Conservation (phyloP, 108 stramenopile genomes). For the Mayamaea pseudoterrestris region DNA sequence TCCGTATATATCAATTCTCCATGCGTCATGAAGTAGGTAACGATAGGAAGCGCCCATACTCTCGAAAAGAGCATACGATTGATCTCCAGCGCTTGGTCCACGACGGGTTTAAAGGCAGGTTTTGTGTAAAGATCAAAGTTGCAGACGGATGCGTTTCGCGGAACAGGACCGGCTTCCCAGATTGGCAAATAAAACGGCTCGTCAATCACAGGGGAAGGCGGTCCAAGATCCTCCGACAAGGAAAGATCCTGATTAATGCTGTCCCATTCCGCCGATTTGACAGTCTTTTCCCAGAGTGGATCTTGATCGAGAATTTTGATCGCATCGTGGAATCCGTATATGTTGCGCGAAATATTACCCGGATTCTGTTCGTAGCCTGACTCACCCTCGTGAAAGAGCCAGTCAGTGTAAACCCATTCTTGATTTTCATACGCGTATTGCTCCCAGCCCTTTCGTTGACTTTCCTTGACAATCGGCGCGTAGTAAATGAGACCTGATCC, state of each 20-base stretch:
- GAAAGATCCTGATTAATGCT: neutral
- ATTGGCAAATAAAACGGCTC: neutral
- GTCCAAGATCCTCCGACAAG: neutral
- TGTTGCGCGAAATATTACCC: neutral
- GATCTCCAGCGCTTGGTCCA: too few species aligned
- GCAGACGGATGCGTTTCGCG: neutral
- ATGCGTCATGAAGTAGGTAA: too few species aligned
- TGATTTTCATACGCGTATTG: neutral
- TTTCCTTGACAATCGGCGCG: neutral
- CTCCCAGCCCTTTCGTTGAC: neutral
- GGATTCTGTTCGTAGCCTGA: neutral
- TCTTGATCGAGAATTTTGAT: neutral
- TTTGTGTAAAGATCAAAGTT: too few species aligned
- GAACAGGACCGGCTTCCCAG: neutral
- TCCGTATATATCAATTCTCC: neutral
- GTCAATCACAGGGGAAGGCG: neutral
- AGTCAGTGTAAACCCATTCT: neutral
- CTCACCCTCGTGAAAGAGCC: neutral
- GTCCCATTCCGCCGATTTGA: neutral
- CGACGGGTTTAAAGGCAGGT: too few species aligned
- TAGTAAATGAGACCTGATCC: neutral
- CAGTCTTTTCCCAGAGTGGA: conserved; percentile 1
- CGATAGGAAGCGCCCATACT: too few species aligned
- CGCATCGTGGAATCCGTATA: neutral
- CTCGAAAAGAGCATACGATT: too few species aligned